These are phyloP conservation scores for Ascomycota sp. DNA, from an alignment of 2,329 filamentous ascomycete species.

Conservation along the genomic window DNA sequence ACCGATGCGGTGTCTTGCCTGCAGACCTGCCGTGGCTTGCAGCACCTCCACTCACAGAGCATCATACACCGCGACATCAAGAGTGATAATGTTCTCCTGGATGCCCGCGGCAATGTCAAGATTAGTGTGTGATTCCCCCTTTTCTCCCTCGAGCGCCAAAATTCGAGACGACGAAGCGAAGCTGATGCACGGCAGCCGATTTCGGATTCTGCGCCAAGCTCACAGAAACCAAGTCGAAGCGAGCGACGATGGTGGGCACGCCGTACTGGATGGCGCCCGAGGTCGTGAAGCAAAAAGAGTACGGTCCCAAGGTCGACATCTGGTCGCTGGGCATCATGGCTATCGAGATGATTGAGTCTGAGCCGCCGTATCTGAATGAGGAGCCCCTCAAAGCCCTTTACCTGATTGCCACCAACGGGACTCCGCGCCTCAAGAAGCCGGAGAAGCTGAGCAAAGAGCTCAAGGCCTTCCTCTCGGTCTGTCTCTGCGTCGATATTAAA, in stretches of 20 bases:
- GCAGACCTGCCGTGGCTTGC: conserved; percentile 84
- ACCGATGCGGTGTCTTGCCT: background rate
- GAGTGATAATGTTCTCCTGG: conserved; percentile 91
- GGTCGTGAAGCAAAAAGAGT: conserved; percentile 98
- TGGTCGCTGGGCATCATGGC: conserved; percentile 99
- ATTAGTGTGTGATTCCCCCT: conserved; percentile 51
- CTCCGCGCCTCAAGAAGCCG: conserved; percentile 89
- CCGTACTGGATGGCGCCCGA: conserved; percentile 99
- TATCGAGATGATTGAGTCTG: conserved; percentile 98
- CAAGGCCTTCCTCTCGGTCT: conserved; percentile 91
- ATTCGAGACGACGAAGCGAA: background rate
- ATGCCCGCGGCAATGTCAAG: conserved; percentile 89
- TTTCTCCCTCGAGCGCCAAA: no score
- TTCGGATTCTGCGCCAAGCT: conserved; percentile 99
- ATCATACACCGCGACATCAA: conserved; percentile 99
- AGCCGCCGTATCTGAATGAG: conserved; percentile 94
- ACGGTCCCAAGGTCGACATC: conserved; percentile 94
- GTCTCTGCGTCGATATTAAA: conserved; percentile 90
- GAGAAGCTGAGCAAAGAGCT: conserved; percentile 96
- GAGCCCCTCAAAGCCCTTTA: conserved; percentile 94
- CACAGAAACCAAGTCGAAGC: conserved; percentile 89
- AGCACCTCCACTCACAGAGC: conserved; percentile 85
- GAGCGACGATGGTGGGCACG: conserved; percentile 96
- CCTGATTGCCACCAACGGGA: conserved; percentile 94
- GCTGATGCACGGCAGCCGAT: conserved; percentile 47